A percentile compares a stretch with the other conserved stretches of the same genome.
Evolutionary conservation across 768 basidiomycete species (phyloP).

Genomic region (Mycena chlorophos): DNA sequence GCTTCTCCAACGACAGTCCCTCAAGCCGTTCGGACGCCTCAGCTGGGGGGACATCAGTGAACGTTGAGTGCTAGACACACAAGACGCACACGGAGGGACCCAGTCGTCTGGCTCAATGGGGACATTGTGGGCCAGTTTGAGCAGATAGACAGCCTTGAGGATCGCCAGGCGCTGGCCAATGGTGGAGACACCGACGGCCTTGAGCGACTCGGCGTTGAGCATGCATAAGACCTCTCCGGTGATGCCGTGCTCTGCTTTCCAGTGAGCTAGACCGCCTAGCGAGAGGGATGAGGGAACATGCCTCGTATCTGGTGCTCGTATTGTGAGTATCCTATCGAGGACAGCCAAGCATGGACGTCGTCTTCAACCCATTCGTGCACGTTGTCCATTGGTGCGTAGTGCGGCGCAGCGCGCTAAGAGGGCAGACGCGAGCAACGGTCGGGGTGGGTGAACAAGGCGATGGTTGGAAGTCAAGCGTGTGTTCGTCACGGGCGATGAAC

Average conservation of each 20-base stretch:
- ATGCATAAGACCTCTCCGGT: conserved; percentile 86
- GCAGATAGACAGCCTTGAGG: conserved; percentile 86
- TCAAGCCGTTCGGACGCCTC: conserved; percentile 58
- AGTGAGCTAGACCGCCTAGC: conserved; percentile 4
- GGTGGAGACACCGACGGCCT: conserved; percentile 83
- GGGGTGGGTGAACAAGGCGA: not conserved
- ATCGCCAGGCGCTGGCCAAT: conserved; percentile 91
- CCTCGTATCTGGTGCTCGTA: conserved; percentile 84
- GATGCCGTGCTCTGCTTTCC: conserved; percentile 78
- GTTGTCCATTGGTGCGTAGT: conserved; percentile 24
- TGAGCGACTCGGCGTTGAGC: conserved; percentile 81
- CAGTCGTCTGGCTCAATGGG: conserved; percentile 84
- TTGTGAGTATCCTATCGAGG: conserved; percentile 76
- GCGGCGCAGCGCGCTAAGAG: not conserved
- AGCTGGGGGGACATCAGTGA: conserved; percentile 40
- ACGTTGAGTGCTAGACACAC: conserved; percentile 28
- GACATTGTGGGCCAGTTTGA: conserved; percentile 82
- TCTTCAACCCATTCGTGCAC: conserved; percentile 71
- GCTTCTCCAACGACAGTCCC: conserved; percentile 60
- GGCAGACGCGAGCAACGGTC: conserved; percentile 7
- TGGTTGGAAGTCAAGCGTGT: not conserved
- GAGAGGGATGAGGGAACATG: conserved; percentile 35
- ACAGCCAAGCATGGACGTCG: conserved; percentile 80
- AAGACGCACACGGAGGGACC: conserved; percentile 79
- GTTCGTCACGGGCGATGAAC: not conserved